Conservation (phyloP, 768 basidiomycete species). For the Hypholoma sublateritium region DNA sequence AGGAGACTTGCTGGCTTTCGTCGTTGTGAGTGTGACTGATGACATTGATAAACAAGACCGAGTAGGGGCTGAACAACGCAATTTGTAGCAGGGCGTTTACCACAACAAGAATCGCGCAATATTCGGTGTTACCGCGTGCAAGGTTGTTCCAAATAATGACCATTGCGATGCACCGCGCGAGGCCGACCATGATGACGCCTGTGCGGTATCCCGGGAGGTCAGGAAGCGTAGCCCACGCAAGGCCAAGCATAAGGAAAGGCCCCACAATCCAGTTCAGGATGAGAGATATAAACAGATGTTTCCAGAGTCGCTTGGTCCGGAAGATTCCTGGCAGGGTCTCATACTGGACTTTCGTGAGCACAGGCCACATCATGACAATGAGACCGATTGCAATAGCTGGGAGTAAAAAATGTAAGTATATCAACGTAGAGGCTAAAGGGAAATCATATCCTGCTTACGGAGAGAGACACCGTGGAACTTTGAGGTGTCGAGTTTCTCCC, state of each 20-base stretch:
- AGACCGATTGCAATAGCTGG: slow-evolving; percentile 80
- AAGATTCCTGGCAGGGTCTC: slow-evolving; percentile 65
- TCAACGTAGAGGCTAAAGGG: too few relatives aligned
- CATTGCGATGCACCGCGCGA: slow-evolving; percentile 73
- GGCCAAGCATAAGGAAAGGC: slow-evolving; percentile 80
- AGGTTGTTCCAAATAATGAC: slow-evolving; percentile 84
- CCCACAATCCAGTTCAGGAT: slow-evolving; percentile 80
- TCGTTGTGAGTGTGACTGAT: slow-evolving; percentile 47
- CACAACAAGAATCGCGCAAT: slow-evolving; percentile 79
- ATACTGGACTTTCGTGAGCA: slow-evolving; percentile 75
- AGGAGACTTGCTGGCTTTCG: slow-evolving; percentile 41
- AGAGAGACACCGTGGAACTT: slow-evolving; percentile 72
- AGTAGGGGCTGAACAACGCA: slow-evolving; percentile 70
- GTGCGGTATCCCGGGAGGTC: slow-evolving; percentile 73
- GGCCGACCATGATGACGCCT: slow-evolving; percentile 82
- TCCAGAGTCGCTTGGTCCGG: slow-evolving; percentile 53
- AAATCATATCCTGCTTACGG: slow-evolving; percentile 47
- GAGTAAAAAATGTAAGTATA: background rate
- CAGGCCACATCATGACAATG: slow-evolving; percentile 88
- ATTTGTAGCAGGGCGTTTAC: slow-evolving; percentile 82
- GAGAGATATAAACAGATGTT: slow-evolving; percentile 67
- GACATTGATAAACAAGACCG: slow-evolving; percentile 72
- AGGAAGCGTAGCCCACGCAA: slow-evolving; percentile 85
- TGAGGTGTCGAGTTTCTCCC: slow-evolving; percentile 58
- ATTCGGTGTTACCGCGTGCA: slow-evolving; percentile 65